Evolutionary conservation across 371 early-diverging fungal species (phyloP), one percentile per base, ranked within the genome.

Genomic region (Lichtheimia ornata): DNA sequence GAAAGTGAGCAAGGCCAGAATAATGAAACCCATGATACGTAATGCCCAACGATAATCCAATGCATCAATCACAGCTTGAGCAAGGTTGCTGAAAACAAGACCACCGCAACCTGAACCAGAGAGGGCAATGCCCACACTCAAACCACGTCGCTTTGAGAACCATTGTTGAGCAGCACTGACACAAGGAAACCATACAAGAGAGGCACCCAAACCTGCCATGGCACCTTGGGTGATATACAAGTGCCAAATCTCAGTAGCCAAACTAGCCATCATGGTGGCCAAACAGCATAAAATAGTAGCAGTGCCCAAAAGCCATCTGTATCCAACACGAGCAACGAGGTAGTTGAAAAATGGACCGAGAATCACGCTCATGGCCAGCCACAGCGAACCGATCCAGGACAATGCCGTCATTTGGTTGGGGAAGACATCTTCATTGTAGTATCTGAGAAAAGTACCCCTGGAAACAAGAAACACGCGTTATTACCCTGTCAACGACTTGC

Each of bases 51-150:
- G 71, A 62, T 77, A 68, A 9, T 82, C 85, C 11, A 87, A 41
- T 5, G 65, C 44, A 6, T 68, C 58, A 24, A 85, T 64, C 47
- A 84, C 62, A 2, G 78, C 74, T 7, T 79, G 78, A 0, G 76
- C 75, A 9, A 79, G 65, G 52, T 83, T 81, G 35, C 81, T 66
- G 22, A 87, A 53, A 49, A 73, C 73, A 27, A 90, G 67, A 12
- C 88, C 90, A 42, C 88, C 88, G 25, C 86, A 60, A 25, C 84
- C 83, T 20, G 58, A 59, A 18, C 54, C 64, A 47, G 64, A 49
- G 6, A 64, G 76, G 13, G 88, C 87, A 28, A 91, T 64, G 7
- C 92, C 92, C 13, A 85, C 86, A 3, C 88, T 88, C 44, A 90
- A 58, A 1, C 88, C 88, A 14, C 91, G 83, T 50, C 78, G 50